Percentiles rank a stretch among this genome's conserved stretches.
phyloP scores from a whole-genome alignment of 1,284 basidiomycete species.

The Leccinum insigne region DNA sequence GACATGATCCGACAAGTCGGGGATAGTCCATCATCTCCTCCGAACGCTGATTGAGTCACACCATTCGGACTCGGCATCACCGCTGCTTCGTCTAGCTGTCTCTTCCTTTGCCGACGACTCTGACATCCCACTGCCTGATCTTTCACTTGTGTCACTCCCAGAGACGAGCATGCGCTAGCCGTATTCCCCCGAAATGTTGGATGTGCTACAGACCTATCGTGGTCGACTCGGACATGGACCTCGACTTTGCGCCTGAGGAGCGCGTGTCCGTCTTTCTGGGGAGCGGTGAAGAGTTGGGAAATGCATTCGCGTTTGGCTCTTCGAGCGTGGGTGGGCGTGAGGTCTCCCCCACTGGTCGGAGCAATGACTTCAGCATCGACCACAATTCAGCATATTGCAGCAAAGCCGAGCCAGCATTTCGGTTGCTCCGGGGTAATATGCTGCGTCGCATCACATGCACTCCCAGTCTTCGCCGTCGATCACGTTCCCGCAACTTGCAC shows the following conservation, averaged over 20 bases:
- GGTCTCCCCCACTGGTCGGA: not conserved
- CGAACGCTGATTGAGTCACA: not conserved
- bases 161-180: slow-evolving; percentile 57
- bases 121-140: slow-evolving; percentile 27
- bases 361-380: too few species aligned
- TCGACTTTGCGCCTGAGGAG: too few species aligned
- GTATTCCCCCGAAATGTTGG: slow-evolving; percentile 66
- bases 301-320: too few species aligned
- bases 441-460: slow-evolving; percentile 29
- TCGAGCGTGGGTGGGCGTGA: too few species aligned
- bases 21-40: slow-evolving; percentile 15
- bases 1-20: slow-evolving; percentile 27
- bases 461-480: slow-evolving; percentile 45
- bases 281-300: too few species aligned
- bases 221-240: too few species aligned
- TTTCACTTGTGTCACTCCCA: slow-evolving; percentile 32
- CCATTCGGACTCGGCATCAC: slow-evolving; percentile 12
- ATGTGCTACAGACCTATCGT: too few species aligned
- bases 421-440: not conserved
- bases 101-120: slow-evolving; percentile 33
- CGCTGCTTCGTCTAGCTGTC: slow-evolving; percentile 24
- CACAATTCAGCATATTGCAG: too few species aligned
- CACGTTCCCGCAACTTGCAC: slow-evolving; percentile 56
- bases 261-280: too few species aligned
- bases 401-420: slow-evolving; percentile 29